Evolutionary conservation across 805 yeast genomes (phyloP).

Genomic region (Saturnispora diversa): DNA sequence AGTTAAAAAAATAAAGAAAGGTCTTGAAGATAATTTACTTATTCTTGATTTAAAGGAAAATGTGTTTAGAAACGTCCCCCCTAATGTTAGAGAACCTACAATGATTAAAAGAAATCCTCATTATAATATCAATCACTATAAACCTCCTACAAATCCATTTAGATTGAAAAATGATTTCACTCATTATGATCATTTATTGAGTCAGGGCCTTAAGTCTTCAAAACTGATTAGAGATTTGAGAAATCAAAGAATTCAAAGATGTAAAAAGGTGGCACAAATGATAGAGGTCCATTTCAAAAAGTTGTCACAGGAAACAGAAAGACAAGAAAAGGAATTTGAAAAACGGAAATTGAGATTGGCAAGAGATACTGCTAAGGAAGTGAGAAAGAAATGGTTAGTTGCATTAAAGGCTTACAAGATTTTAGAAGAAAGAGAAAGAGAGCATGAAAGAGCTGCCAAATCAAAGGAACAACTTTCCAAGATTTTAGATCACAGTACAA

Average conservation of each 20-base stretch:
- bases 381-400: constrained; percentile 81
- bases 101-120: constrained; percentile 29
- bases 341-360: constrained; percentile 62
- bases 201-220: constrained; percentile 68
- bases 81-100: constrained; percentile 33
- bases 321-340: constrained; percentile 67
- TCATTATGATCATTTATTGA: constrained; percentile 63
- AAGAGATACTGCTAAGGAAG: constrained; percentile 74
- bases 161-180: constrained; percentile 34
- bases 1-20: constrained; percentile 38
- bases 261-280: constrained; percentile 70
- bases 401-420: constrained; percentile 77
- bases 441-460: constrained; percentile 66
- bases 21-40: constrained; percentile 37
- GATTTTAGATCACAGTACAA: constrained; percentile 87
- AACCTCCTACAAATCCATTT: constrained; percentile 37
- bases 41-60: constrained; percentile 38
- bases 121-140: constrained; percentile 24
- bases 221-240: constrained; percentile 60
- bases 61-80: constrained; percentile 39
- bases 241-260: constrained; percentile 54
- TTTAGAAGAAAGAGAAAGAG: constrained; percentile 68
- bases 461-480: constrained; percentile 84
- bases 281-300: constrained; percentile 81
- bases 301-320: constrained; percentile 80